Evolutionary conservation across 257 asterid genomes (phyloP).

Genomic region (Solanum chilense): DNA sequence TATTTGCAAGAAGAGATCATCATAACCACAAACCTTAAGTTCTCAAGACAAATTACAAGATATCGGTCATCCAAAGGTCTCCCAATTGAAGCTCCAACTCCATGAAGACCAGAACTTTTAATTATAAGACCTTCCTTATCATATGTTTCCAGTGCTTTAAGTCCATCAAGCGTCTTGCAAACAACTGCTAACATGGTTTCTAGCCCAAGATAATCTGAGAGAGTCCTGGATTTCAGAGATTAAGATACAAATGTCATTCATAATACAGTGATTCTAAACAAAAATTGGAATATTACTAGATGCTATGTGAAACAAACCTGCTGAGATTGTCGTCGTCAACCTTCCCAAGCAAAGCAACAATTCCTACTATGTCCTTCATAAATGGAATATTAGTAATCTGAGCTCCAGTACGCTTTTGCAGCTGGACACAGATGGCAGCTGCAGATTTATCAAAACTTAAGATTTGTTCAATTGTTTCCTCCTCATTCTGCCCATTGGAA

Average conservation of each 20-base stretch:
- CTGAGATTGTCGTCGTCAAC: too few species aligned
- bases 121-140: constrained; percentile 34
- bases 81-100: constrained; percentile 40
- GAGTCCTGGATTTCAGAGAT: constrained; percentile 37
- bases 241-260: constrained; percentile 11
- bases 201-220: constrained; percentile 59
- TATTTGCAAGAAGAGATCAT: not conserved
- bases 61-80: constrained; percentile 41
- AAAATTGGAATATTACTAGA: too few species aligned
- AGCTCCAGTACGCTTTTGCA: too few species aligned
- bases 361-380: too few species aligned
- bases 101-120: constrained; percentile 45
- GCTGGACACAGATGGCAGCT: too few species aligned
- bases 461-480: too few species aligned
- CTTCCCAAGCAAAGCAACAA: too few species aligned
- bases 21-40: constrained; percentile 38
- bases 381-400: too few species aligned
- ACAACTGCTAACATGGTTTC: constrained; percentile 76
- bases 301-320: too few species aligned
- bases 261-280: not conserved
- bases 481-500: too few species aligned
- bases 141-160: constrained; percentile 55
- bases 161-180: constrained; percentile 58
- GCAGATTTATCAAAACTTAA: too few species aligned
- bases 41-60: constrained; percentile 58